These are phyloP conservation scores for Colletotrichum agaves DNA, from an alignment of 2,329 filamentous ascomycete species.

Conservation along the genomic window DNA sequence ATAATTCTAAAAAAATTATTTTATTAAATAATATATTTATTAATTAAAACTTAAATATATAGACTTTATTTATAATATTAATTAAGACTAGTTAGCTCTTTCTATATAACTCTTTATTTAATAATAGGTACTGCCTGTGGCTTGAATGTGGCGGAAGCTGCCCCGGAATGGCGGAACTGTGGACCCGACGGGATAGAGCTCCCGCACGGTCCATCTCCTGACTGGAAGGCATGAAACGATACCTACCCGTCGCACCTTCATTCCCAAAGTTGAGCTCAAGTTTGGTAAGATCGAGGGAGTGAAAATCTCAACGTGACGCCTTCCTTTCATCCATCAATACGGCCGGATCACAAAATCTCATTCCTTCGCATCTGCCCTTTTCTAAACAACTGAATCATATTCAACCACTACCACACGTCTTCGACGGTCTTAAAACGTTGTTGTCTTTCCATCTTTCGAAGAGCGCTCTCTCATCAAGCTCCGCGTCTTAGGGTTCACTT, in stretches of 20 bases:
- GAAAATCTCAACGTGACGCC: slow-evolving; percentile 30
- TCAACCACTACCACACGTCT: neutral
- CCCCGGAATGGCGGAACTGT: slow-evolving; percentile 30
- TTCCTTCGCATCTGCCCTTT: neutral
- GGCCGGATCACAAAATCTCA: slow-evolving; percentile 14
- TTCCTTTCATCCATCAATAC: slow-evolving; percentile 16
- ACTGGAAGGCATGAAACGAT: slow-evolving; percentile 21
- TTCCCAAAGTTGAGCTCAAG: slow-evolving; percentile 27
- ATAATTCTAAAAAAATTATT: too few relatives aligned
- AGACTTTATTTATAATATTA: too few relatives aligned
- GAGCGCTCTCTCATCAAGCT: slow-evolving; percentile 13
- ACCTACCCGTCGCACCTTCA: slow-evolving; percentile 31
- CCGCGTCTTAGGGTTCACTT: slow-evolving; percentile 4
- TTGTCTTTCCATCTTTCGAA: neutral
- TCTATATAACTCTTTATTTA: too few relatives aligned
- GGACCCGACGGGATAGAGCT: slow-evolving; percentile 21
- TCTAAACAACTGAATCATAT: slow-evolving; percentile 3
- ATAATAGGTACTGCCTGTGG: too few relatives aligned
- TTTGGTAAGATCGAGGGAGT: slow-evolving; percentile 32
- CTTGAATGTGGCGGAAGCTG: neutral
- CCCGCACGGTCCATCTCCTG: slow-evolving; percentile 26
- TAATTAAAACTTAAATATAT: too few relatives aligned
- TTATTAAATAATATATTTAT: too few relatives aligned
- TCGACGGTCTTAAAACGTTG: slow-evolving; percentile 12
- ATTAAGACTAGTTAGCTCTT: too few relatives aligned